Evolutionary conservation across 2,329 filamentous ascomycete species (phyloP).

Genomic region (Microdochium trichocladiopsis): DNA sequence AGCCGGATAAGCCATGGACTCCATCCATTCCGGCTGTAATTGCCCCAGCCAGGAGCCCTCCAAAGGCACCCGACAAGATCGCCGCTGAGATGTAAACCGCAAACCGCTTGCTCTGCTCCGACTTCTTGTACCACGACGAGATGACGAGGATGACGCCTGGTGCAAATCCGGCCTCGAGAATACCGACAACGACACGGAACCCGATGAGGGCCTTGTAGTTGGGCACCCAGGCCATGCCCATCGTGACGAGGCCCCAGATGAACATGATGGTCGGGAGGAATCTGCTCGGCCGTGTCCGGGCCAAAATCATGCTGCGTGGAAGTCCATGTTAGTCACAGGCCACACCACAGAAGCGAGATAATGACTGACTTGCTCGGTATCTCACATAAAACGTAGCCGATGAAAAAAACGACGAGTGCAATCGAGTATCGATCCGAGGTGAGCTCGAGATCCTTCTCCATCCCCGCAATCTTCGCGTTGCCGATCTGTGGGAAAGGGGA

Average conservation of each 20-base stretch:
- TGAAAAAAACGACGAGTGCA: constrained; percentile 55
- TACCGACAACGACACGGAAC: constrained; percentile 40
- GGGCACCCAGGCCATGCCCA: constrained; percentile 19
- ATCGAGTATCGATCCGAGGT: constrained; percentile 54
- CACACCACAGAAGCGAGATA: neutral
- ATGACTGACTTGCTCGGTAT: constrained; percentile 45
- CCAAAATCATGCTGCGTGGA: constrained; percentile 43
- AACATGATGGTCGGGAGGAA: constrained; percentile 64
- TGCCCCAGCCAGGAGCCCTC: constrained; percentile 53
- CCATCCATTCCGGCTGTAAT: constrained; percentile 49
- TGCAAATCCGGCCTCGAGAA: constrained; percentile 53
- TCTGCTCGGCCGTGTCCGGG: constrained; percentile 51
- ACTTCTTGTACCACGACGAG: constrained; percentile 56
- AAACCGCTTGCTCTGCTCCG: constrained; percentile 22
- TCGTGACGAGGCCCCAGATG: constrained; percentile 24
- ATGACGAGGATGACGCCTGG: constrained; percentile 55
- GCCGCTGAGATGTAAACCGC: constrained; percentile 69
- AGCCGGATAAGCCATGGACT: constrained; percentile 37
- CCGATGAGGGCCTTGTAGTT: constrained; percentile 17
- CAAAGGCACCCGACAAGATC: constrained; percentile 60
- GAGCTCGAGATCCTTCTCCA: constrained; percentile 41
- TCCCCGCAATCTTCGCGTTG: constrained; percentile 49
- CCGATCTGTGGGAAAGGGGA: constrained; percentile 20
- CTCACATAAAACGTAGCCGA: constrained; percentile 62
- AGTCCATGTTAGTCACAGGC: neutral